Evolutionary conservation across 2,329 filamentous ascomycete species (phyloP), one percentile per base, ranked within the genome.

Genomic region (Amesomyces nigricolor): DNA sequence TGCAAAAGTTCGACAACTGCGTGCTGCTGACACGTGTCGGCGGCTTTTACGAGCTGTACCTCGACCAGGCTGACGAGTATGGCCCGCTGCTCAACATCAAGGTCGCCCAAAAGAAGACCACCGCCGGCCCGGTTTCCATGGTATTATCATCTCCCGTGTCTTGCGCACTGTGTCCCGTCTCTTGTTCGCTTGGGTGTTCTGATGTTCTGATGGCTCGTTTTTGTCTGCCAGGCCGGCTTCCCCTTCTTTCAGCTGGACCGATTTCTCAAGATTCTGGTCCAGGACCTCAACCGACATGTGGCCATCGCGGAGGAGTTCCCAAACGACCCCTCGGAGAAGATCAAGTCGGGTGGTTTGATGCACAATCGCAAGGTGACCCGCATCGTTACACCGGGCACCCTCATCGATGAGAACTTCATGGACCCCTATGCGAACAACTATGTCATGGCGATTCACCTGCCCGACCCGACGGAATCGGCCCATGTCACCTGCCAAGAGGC

Each of bases 401-500:
- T 99, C 52, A 96, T 99, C 62, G 94, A 99, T 70, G 94, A 99
- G 72, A 91, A 91, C 64, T 99, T 97, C 70, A 91, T 99, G 77
- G 89, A 97, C 68, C 89, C 91, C 1, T 92, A 88, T 67, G 85
- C 89, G 65, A 96, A 94, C 71, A 97, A 96, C 68, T 99, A 92
- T 69, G 78, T 97, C 35, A 81, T 97, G 68, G 86, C 89, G 38
- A 80, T 97, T 47, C 82, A 95, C 66, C 69, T 87, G 29, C 62
- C 63, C 42, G 37, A 58, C 66, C 30, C 17, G n/a, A 44, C 47
- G 35, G 29, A 17, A 45, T 56, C 55, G 47, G 57, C 47, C 47
- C 45, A 54, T 53, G 48, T 26, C 17, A 29, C 43, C 9, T 29
- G 43, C 29, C 55, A 56, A 56, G 55, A 42, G 30, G 50, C 10